These are phyloP conservation scores for Daedalea quercina DNA, from an alignment of 768 basidiomycete species.

Conservation along the genomic window DNA sequence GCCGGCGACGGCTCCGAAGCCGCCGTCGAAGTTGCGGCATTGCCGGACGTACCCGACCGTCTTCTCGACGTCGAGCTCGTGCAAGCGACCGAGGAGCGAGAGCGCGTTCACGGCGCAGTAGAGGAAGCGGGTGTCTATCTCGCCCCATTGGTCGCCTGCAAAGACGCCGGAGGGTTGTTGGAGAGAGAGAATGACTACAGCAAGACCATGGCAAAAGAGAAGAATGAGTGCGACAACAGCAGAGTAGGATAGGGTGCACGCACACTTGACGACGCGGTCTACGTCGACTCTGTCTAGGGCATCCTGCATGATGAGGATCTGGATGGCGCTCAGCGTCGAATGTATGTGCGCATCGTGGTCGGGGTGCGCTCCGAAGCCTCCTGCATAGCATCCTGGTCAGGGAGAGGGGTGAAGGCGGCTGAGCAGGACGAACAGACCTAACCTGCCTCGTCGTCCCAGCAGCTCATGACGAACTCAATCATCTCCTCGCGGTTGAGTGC, in stretches of 20 bases:
- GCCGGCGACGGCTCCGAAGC: conserved; percentile 78
- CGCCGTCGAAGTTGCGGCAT: conserved; percentile 94
- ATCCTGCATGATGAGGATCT: conserved; percentile 83
- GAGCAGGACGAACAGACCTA: conserved; percentile 16
- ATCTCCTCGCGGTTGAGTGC: conserved; percentile 80
- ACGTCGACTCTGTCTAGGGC: conserved; percentile 67
- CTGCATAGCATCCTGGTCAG: conserved; percentile 32
- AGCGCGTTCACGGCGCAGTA: conserved; percentile 84
- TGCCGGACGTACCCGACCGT: conserved; percentile 65
- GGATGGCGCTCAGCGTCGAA: conserved; percentile 85
- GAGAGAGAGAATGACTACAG: conserved; percentile 64
- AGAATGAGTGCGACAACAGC: not conserved
- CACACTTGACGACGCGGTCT: conserved; percentile 70
- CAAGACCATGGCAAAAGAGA: not conserved
- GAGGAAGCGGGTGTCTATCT: conserved; percentile 85
- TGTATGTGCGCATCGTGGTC: conserved; percentile 88
- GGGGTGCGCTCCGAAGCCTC: conserved; percentile 89
- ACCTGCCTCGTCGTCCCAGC: conserved; percentile 93
- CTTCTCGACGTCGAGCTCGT: conserved; percentile 57
- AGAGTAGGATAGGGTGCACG: conserved; percentile 26
- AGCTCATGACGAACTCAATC: conserved; percentile 86
- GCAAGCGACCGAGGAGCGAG: conserved; percentile 71
- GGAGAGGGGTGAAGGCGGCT: not conserved
- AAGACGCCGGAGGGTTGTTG: conserved; percentile 87
- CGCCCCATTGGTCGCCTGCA: conserved; percentile 87